Conservation (phyloP, 306 rosid genomes). For the Cucumis cinereus region DNA sequence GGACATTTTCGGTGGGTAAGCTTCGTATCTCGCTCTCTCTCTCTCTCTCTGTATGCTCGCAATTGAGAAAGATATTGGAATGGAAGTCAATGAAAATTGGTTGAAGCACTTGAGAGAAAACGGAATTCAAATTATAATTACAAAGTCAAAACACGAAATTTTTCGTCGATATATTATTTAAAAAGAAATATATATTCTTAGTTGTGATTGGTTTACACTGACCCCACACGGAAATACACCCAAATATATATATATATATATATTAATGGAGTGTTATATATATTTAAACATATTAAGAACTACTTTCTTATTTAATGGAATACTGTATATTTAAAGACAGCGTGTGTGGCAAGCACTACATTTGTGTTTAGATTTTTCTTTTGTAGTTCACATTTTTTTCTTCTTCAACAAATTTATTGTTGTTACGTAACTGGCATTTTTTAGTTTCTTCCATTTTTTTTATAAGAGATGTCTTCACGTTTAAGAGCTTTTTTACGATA, state of each 20-base stretch:
- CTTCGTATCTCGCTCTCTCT: not conserved
- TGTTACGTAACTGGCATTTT: no score
- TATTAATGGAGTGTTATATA: no score
- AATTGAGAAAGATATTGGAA: not conserved
- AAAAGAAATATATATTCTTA: not conserved
- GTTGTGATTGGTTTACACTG: not conserved
- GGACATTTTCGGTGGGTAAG: conserved; percentile 17
- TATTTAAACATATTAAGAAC: no score
- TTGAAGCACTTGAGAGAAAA: not conserved
- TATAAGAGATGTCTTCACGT: not conserved
- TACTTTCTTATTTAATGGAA: no score
- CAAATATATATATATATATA: no score
- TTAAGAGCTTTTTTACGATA: not conserved
- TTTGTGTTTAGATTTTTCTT: no score
- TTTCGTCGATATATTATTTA: not conserved
- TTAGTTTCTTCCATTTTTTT: no score
- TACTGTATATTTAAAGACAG: no score
- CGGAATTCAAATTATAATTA: not conserved
- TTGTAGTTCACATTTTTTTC: no score
- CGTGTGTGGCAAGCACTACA: no score
- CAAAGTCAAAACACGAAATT: not conserved
- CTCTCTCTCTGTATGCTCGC: not conserved
- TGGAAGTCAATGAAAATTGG: not conserved
- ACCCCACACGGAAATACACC: not conserved
- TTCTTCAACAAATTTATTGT: no score